These are phyloP conservation scores for Mortierella claussenii DNA, from an alignment of 192 early-diverging fungal species.

Conservation along the genomic window DNA sequence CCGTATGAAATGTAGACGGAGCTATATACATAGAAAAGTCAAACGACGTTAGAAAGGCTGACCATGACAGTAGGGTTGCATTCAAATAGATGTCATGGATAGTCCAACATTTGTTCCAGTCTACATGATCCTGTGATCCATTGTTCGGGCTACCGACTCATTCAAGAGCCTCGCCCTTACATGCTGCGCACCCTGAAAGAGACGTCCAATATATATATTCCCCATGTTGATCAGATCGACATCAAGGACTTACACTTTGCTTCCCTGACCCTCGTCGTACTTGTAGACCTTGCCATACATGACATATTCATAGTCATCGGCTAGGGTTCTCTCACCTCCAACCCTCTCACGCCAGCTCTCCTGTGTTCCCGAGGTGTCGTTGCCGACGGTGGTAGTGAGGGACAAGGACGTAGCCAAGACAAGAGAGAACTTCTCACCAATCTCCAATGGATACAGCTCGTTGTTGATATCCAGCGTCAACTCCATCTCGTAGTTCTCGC, in stretches of 20 bases:
- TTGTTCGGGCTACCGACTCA: too few relatives aligned
- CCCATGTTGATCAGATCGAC: too few relatives aligned
- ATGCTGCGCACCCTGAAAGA: too few relatives aligned
- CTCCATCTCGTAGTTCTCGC: slow-evolving; percentile 89
- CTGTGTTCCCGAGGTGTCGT: slow-evolving; percentile 60
- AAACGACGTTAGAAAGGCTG: too few relatives aligned
- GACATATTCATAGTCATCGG: slow-evolving; percentile 98
- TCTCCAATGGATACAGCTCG: slow-evolving; percentile 90
- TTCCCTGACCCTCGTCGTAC: slow-evolving; percentile 84
- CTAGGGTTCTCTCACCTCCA: slow-evolving; percentile 76
- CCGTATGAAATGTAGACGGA: slow-evolving; percentile 93
- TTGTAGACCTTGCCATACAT: slow-evolving; percentile 98
- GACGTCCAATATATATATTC: too few relatives aligned
- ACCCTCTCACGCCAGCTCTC: slow-evolving; percentile 79
- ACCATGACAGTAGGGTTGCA: too few relatives aligned
- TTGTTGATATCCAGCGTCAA: slow-evolving; percentile 94
- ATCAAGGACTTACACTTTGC: slow-evolving; percentile 69
- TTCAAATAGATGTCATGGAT: too few relatives aligned
- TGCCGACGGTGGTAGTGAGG: slow-evolving; percentile 62
- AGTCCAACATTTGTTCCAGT: too few relatives aligned
- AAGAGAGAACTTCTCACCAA: slow-evolving; percentile 87
- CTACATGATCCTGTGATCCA: too few relatives aligned
- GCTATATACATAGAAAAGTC: slow-evolving; percentile 43
- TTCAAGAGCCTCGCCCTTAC: too few relatives aligned
- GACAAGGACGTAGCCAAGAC: slow-evolving; percentile 84